Base-by-base conservation (phyloP, 768 basidiomycete genomes). In the Tulasnella sp. region DNA sequence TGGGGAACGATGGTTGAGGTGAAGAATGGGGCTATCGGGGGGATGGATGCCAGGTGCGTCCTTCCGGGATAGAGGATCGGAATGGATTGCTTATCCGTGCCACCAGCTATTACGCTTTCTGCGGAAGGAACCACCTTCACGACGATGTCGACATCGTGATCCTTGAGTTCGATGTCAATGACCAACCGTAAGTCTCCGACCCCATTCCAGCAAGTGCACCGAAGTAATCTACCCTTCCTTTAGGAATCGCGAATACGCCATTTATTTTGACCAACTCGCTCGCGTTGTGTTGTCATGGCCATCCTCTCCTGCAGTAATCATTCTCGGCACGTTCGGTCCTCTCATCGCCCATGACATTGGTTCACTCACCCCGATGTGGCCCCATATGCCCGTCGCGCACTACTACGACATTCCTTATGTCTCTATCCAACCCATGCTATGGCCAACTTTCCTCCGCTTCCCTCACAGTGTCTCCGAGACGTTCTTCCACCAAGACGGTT, bases 201-300 rank as follows among this genome's bases (percentile, higher is more conserved):
- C 34, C 3, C 39, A 42, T 17, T 32, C 14, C 11, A 19, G 26
- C 12, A 40, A 37, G n/a, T 34, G 36, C n/a, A n/a, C 17, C 19
- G 37, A 16, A 32, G 35, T 68, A 1, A 44, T 37, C 22, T n/a
- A n/a, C n/a, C 14, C 16, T 65, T 65, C 7, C n/a, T 42, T 44
- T n/a, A 68, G 67, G 7, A 40, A 39, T n/a, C 36, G 39, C 37
- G 67, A 68, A 39, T 68, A 36, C 26, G 41, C 39, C 4, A 19
- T 68, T n/a, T 68, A 68, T 32, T 68, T 68, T 32, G 67, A 68
- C 39, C 67, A 68, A 40, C 67, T 68, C n/a, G 67, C 40, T 39
- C 67, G 67, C 19, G 36, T 68, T 68, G 67, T 68, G 7, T 17
- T 68, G 4, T 39, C 67, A 4, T 44, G 34, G 34, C 39, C 67